Conservation (phyloP, 768 basidiomycete species). For the Kwoniella botswanensis region DNA sequence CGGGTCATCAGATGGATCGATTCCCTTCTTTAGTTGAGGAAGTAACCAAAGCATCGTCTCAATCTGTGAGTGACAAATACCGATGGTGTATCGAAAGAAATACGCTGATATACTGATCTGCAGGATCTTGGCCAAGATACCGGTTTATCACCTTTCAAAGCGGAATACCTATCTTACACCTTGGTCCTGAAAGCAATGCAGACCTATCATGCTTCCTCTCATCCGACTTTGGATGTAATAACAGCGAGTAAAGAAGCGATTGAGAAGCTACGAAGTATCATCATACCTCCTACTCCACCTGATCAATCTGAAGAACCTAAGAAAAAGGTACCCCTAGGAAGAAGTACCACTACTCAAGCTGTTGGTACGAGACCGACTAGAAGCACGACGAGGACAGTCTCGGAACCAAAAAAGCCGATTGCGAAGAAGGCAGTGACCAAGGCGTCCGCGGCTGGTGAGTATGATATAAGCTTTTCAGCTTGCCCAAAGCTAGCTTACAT, state of each 20-base stretch:
- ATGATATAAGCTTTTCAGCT: neutral
- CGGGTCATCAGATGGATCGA: slow-evolving; percentile 41
- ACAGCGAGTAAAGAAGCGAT: slow-evolving; percentile 67
- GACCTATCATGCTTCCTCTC: slow-evolving; percentile 64
- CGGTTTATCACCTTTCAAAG: slow-evolving; percentile 43
- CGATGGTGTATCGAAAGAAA: too few species aligned
- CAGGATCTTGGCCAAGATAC: slow-evolving; percentile 57
- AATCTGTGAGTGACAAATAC: neutral
- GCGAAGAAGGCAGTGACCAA: neutral
- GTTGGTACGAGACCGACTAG: slow-evolving; percentile 20
- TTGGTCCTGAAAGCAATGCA: slow-evolving; percentile 76
- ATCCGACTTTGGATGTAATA: slow-evolving; percentile 61
- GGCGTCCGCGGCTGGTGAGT: slow-evolving; percentile 1
- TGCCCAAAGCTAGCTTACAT: too few species aligned
- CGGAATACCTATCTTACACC: slow-evolving; percentile 62
- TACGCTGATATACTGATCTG: too few species aligned
- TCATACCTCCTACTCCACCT: slow-evolving; percentile 22
- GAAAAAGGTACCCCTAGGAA: slow-evolving; percentile 24
- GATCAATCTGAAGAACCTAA: neutral
- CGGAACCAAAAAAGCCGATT: slow-evolving; percentile 15
- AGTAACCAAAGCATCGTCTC: slow-evolving; percentile 3
- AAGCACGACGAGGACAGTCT: slow-evolving; percentile 12
- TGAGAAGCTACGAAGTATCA: slow-evolving; percentile 59
- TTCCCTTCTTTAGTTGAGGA: slow-evolving; percentile 48
- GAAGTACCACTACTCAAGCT: slow-evolving; percentile 27